Evolutionary conservation across 768 basidiomycete genomes (phyloP), one percentile per base, ranked within the genome.

Genomic region (Leccinum uliginosum): DNA sequence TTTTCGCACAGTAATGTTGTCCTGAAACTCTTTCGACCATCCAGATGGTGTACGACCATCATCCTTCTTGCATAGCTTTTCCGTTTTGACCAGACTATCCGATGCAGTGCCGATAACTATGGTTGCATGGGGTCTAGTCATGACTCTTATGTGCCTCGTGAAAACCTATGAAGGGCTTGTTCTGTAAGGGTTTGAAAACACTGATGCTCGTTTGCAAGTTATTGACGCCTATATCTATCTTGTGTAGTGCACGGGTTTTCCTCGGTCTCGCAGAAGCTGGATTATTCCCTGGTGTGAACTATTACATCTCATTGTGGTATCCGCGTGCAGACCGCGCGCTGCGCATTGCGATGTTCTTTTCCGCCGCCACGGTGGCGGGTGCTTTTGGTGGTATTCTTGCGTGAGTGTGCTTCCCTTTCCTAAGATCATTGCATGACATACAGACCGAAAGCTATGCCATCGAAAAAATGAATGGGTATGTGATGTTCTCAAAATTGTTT

Each of bases 271-370:
- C 78, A 30, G 80, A 81, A 61, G 77, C 75, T 47, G 81, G 82
- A 43, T 60, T 78, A 19, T 73, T 75, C 54, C 73, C 76, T 0
- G 75, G 74, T 2, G 65, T 78, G 53, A 73, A 71, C 1, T 80
- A 77, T 56, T 76, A 74, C 46, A 71, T 84, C 44, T 82, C 81
- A 12, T 67, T 82, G 48, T 86, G 85, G 84, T 83, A 89, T 65
- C 77, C 82, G 14, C 74, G 80, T 34, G 71, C 72, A 51, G 85
- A 87, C 62, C 78, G 83, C 40, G 83, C 80, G 15, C 71, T 70
- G 62, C 79, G 85, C 26, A 77, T 84, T 53, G 82, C 84, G 5
- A 40, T 86, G 27, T 86, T 87, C 75, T 84, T 83, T 68, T 79
- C 80, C 17, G 82, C 83, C 29, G 83, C 83, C 12, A 83, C 82